phyloP scores from a whole-genome alignment of 345 rosid genomes.

The Adansonia digitata region DNA sequence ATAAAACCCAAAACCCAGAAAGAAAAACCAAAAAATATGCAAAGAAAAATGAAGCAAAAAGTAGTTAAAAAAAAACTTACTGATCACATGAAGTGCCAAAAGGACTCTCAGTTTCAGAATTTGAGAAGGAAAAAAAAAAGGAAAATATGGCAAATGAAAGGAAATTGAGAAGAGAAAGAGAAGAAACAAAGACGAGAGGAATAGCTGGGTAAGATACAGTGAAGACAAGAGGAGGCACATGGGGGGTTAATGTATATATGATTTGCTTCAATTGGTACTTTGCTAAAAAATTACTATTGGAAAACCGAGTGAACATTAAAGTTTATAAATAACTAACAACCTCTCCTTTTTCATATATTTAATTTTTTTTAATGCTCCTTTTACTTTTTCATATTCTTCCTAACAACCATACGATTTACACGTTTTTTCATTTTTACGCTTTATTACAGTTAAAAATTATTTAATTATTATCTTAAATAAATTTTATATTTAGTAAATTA shows the following conservation, averaged over 20 bases:
- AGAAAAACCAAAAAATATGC: constrained; percentile 10
- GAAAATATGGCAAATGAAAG: not conserved
- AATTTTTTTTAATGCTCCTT: not conserved
- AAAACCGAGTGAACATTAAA: not conserved
- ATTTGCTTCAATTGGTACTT: not conserved
- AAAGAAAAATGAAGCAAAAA: not conserved
- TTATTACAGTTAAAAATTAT: too few species aligned
- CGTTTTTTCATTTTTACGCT: not conserved
- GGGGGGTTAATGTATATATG: not conserved
- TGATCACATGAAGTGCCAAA: constrained; percentile 38
- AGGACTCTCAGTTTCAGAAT: not conserved
- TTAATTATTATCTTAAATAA: too few species aligned
- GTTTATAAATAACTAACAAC: not conserved
- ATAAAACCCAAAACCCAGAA: constrained; percentile 8
- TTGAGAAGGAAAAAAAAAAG: not conserved
- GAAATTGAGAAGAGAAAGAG: constrained; percentile 14
- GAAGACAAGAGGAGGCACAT: not conserved
- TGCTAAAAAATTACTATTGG: not conserved
- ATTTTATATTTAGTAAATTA: too few species aligned
- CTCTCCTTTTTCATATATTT: not conserved
- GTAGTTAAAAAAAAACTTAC: constrained; percentile 30
- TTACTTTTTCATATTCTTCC: not conserved
- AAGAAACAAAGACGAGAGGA: not conserved
- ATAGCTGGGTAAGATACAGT: not conserved
- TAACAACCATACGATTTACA: not conserved